A percentile compares a stretch with the other conserved stretches of the same genome.
Evolutionary conservation across 495 filamentous ascomycete genomes (phyloP).

Genomic region (Hyaloscypha finlandica): DNA sequence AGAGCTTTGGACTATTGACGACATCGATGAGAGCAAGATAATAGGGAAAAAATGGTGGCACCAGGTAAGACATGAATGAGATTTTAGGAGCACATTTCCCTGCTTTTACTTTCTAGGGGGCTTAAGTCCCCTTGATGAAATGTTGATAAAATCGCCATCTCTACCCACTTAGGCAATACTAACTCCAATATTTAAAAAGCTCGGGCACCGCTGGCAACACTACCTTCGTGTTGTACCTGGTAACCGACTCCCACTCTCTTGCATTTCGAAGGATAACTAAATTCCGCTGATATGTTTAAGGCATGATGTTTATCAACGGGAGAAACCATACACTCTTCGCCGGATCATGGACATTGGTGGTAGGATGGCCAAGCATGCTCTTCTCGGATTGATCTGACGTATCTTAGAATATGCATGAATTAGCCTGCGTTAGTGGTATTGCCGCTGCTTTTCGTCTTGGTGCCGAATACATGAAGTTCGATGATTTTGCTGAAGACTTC

Average conservation of each 20-base stretch:
- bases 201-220: slow-evolving; percentile 80
- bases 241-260: background rate
- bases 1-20: slow-evolving; percentile 69
- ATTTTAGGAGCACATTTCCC: too few species aligned
- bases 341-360: slow-evolving; percentile 76
- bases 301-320: slow-evolving; percentile 81
- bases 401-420: slow-evolving; percentile 73
- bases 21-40: slow-evolving; percentile 69
- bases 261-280: background rate
- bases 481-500: slow-evolving; percentile 60
- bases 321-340: slow-evolving; percentile 68
- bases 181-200: slow-evolving; percentile 21
- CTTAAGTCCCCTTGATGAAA: too few species aligned
- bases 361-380: slow-evolving; percentile 25
- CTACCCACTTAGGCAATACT: too few species aligned
- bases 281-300: slow-evolving; percentile 50
- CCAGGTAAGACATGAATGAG: slow-evolving; percentile 40
- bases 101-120: too few species aligned
- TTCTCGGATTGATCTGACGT: slow-evolving; percentile 1
- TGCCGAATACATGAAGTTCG: slow-evolving; percentile 68
- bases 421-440: slow-evolving; percentile 76
- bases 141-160: too few species aligned
- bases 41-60: slow-evolving; percentile 83
- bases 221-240: slow-evolving; percentile 61
- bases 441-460: slow-evolving; percentile 79